Base-by-base conservation (phyloP, 768 basidiomycete genomes). In the Serpula lacrymans region DNA sequence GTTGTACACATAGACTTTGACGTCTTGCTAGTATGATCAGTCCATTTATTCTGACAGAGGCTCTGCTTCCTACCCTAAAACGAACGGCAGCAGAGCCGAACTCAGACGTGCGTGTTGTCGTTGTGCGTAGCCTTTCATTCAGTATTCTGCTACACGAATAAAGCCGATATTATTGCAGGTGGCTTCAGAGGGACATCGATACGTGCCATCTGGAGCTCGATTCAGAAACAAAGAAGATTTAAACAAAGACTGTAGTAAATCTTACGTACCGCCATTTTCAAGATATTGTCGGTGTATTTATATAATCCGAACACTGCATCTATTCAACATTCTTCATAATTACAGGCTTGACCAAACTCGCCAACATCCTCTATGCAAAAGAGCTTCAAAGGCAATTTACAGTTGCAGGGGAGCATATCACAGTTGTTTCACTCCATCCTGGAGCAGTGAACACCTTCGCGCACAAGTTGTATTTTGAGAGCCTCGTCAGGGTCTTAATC, bases 81-180 rank as follows among this genome's bases (percentile, higher is more conserved):
- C 56, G 63, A 38, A 83, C 83, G 1, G 72, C 78, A 0, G 47
- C 63, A 13, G 56, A 69, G 33, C 58, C 68, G 0, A 60, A 60
- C 17, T 67, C 77, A 0, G 83, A 84, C 43, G 81, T 82, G 34
- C 74, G 82, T 13, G 67, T 85, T 11, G 67, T 83, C 8, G 71
- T 75, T 40, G 81, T 82, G 43, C 29, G 74, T 46, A 21, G 7
- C n/a, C 5, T 34, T 4, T 2, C 22, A 11, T 10, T 39, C 5
- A 6, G 27, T 32, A 2, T 8, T 4, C 6, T 17, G 11, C 23
- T n/a, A 7, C 16, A 12, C 8, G 2, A 7, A 1, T 12, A 33
- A 8, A 17, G 7, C 20, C n/a, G n/a, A n/a, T n/a, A n/a, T n/a
- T n/a, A n/a, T 23, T 26, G 8, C 21, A 74, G 69, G 46, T 71